These are phyloP conservation scores for Ramaria rubella DNA, from an alignment of 768 basidiomycete genomes.

Conservation along the genomic window DNA sequence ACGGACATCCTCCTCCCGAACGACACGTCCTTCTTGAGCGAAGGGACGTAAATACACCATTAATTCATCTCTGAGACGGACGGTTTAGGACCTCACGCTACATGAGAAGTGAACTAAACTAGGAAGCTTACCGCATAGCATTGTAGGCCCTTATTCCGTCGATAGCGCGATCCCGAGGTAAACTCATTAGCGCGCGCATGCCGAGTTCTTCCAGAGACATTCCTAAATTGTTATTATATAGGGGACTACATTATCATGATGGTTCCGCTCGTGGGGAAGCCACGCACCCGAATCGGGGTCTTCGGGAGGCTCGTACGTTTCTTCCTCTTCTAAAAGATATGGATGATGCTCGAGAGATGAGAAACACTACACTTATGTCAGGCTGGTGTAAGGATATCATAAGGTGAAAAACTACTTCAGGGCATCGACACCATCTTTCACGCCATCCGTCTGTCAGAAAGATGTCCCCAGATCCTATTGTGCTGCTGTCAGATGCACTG, in stretches of 20 bases:
- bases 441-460: slow-evolving; percentile 72
- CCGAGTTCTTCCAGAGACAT: slow-evolving; percentile 80
- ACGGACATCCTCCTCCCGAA: slow-evolving; percentile 64
- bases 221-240: slow-evolving; percentile 31
- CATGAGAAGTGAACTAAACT: slow-evolving; percentile 1
- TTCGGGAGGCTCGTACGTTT: slow-evolving; percentile 78
- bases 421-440: slow-evolving; percentile 74
- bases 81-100: not conserved
- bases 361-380: slow-evolving; percentile 43
- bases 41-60: slow-evolving; percentile 70
- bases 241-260: not conserved
- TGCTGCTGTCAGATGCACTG: slow-evolving; percentile 18
- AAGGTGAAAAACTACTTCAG: slow-evolving; percentile 35
- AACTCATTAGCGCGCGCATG: slow-evolving; percentile 61
- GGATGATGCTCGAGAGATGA: slow-evolving; percentile 45
- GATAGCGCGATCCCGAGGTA: slow-evolving; percentile 76
- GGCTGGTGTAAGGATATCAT: not conserved
- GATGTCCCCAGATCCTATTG: slow-evolving; percentile 59
- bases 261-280: too few relatives aligned
- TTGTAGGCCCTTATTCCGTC: slow-evolving; percentile 84
- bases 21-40: slow-evolving; percentile 68
- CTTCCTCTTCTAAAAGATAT: slow-evolving; percentile 70
- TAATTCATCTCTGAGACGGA: slow-evolving; percentile 52
- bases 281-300: slow-evolving; percentile 75
- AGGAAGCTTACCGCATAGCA: slow-evolving; percentile 57